Base-by-base conservation (phyloP, 176 grass and related monocot species). In the Hyparrhenia diplandra region DNA sequence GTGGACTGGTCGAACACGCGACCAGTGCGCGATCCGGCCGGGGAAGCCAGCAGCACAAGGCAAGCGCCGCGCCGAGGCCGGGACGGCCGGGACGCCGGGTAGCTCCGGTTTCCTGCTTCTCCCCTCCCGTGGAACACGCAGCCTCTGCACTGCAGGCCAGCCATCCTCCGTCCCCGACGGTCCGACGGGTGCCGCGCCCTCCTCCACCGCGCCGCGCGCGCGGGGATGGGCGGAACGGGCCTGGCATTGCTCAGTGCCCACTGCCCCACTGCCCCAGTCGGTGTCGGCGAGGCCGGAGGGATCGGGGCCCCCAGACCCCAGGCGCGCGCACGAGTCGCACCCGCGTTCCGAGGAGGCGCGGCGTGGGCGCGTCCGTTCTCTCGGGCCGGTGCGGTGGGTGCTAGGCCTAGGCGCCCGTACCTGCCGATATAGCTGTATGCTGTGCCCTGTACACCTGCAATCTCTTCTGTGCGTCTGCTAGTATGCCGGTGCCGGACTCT, bases 271-370 rank as follows among this genome's bases (percentile, higher is more conserved):
- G 36, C n/a, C n/a, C 58, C 68, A 46, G 41, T 24, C 21, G 27
- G 66, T 84, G 90, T 93, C 87, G 84, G 90, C 85, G 82, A 64
- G 67, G 16, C 41, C 72, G 81, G 54, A 74, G 87, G 90, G 51
- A 6, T 25, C 54, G 87, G 82, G 84, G 47, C 34, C 78, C 49
- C 20, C 6, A 13, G 20, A 18, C 17, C 55, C 61, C 70, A 81
- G 40, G 79, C 41, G 25, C 16, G 17, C 52, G 67, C 69, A 45
- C 73, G 54, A 57, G 54, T 57, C 54, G 54, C 54, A 4, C 54
- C 46, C 49, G 67, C 64, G 57, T 68, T 58, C 80, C 84, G 71
- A 65, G 67, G 75, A 71, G 60, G 58, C 73, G 52, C 80, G 58
- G 49, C 71, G 35, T 43, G 12, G 72, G 23, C 52, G 52, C 54